These are phyloP conservation scores for Tausonia pullulans DNA, from an alignment of 1,284 basidiomycete genomes.

Conservation along the genomic window DNA sequence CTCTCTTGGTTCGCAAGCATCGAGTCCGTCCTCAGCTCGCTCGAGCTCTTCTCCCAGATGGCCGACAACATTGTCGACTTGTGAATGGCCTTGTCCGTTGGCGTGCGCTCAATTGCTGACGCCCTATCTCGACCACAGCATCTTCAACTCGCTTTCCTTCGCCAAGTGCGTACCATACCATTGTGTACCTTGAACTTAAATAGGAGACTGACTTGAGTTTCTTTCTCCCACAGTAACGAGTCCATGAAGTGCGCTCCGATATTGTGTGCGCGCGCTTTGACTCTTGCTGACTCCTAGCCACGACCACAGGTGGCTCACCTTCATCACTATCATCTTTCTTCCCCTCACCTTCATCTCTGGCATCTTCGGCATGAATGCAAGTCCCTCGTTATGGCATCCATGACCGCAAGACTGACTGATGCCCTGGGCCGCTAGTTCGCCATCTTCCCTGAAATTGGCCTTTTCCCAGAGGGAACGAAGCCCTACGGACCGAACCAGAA, in stretches of 20 bases:
- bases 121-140: neutral
- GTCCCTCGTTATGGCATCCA: neutral
- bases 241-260: neutral
- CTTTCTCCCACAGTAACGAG: neutral
- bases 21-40: slow-evolving; percentile 6
- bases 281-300: neutral
- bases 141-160: slow-evolving; percentile 1
- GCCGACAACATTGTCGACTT: slow-evolving; percentile 4
- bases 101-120: neutral
- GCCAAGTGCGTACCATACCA: too few relatives aligned
- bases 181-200: neutral
- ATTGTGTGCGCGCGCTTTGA: neutral
- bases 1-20: neutral
- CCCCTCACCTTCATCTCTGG: slow-evolving; percentile 1
- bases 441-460: slow-evolving; percentile 3
- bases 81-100: neutral
- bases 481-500: slow-evolving; percentile 1
- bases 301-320: neutral
- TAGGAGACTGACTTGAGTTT: neutral
- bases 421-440: neutral
- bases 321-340: slow-evolving; percentile 14
- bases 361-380: neutral
- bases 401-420: neutral
- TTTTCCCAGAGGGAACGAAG: slow-evolving; percentile 1
- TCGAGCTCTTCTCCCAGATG: slow-evolving; percentile 9